Evolutionary conservation across 2,329 filamentous ascomycete species (phyloP).

Genomic region (Thelonectria rubi): DNA sequence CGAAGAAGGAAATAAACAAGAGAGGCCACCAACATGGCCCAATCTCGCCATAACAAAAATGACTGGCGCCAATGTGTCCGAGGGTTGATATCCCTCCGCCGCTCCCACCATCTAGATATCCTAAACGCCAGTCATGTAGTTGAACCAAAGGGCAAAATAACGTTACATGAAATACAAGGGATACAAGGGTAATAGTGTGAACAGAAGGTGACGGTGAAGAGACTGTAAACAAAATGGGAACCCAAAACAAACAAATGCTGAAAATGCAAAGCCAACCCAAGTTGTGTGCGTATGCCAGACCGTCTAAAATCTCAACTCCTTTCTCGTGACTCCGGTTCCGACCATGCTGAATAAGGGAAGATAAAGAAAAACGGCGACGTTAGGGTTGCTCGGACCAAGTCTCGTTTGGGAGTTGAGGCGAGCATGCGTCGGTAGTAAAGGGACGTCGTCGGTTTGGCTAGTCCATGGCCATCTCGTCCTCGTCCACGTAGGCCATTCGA

Average conservation of each 20-base stretch:
- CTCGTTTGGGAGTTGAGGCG: conserved; percentile 24
- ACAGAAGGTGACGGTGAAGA: neutral
- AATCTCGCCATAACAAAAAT: no score
- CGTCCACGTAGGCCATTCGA: conserved; percentile 72
- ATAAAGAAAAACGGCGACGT: conserved; percentile 10
- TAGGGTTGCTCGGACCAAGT: conserved; percentile 14
- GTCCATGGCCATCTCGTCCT: conserved; percentile 50
- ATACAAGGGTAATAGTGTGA: neutral
- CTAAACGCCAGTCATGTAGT: neutral
- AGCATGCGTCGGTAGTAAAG: neutral
- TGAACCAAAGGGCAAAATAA: conserved; percentile 3
- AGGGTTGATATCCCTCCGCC: no score
- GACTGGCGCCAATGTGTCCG: no score
- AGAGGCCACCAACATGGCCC: no score
- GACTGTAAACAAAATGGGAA: conserved; percentile 2
- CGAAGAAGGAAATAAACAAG: no score
- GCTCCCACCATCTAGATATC: no score
- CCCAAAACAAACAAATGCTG: conserved; percentile 19
- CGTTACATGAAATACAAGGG: neutral
- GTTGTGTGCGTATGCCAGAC: conserved; percentile 23
- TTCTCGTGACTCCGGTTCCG: conserved; percentile 20
- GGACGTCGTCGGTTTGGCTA: conserved; percentile 13
- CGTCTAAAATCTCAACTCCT: conserved; percentile 17
- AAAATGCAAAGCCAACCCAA: conserved; percentile 19
- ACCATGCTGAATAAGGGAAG: neutral